Evolutionary conservation across 352 stramenopile genomes (phyloP), one percentile per base, ranked within the genome.

Genomic region (Pythium rishiriense): DNA sequence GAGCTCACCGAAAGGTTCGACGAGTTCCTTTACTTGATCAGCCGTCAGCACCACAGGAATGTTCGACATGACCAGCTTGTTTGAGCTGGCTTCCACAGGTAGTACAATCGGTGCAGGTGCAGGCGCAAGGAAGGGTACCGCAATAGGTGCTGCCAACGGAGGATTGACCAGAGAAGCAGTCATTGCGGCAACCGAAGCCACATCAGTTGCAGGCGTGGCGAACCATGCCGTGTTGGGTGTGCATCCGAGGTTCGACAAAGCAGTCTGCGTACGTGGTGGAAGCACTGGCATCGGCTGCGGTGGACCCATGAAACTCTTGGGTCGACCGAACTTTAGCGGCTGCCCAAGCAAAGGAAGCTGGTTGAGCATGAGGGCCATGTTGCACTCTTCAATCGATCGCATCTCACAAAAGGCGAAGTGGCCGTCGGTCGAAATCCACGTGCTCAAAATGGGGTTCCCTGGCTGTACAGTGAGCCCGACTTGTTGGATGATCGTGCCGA

Each of bases 401-500:
- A 96, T 96, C 66, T 96, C 87, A 35, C 85, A 94, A 47, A 96
- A 96, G 1, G 87, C 87, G 56, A 94, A 96, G 33, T 94, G 85
- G 25, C 85, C 85, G 45, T 94, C 87, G 3, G 82, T 88, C 12
- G 87, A 96, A 50, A 92, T 88, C 87, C 87, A 96, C 58, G 85
- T 93, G 60, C 83, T 90, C 42, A 93, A 45, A 58, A 96, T 96
- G 8, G 87, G 85, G 46, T 91, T 94, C 1, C 87, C 87, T 19
- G 83, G 81, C 42, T 93, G 82, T 15, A 80, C 76, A 4, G 72
- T 87, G 35, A 96, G 74, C 4, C 87, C 87, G 33, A 96, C 85
- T 57, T 96, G 85, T 53, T 93, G 85, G 52, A 96, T 93, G 60
- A 96, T 96, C 21, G 87, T 94, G 22, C 84, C 85, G 15, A 96